phyloP scores from a whole-genome alignment of 1,284 basidiomycete species.

The Xerocomus nothofagi region DNA sequence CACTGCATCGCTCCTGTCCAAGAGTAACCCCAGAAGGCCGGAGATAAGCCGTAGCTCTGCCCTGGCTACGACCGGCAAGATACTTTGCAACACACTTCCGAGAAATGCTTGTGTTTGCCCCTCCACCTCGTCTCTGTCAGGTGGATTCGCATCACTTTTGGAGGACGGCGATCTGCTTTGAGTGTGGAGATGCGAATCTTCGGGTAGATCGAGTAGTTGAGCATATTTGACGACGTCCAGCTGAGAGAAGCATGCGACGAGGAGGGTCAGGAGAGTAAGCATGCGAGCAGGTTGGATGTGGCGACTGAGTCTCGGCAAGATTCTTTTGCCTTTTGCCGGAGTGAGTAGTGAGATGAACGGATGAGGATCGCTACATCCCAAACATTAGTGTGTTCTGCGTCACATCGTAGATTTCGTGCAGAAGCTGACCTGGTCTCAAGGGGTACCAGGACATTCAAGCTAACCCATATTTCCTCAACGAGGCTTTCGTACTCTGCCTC shows the following conservation, averaged over 20 bases:
- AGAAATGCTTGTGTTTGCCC: conserved; percentile 89
- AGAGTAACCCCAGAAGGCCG: conserved; percentile 82
- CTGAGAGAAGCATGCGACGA: conserved; percentile 92
- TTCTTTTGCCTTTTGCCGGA: conserved; percentile 90
- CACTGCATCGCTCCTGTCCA: conserved; percentile 80
- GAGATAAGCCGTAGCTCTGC: conserved; percentile 82
- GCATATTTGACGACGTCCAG: conserved; percentile 86
- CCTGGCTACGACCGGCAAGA: conserved; percentile 79
- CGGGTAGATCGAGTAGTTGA: conserved; percentile 63
- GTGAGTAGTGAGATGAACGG: conserved; percentile 93
- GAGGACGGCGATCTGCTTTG: conserved; percentile 24
- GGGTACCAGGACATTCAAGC: conserved; percentile 84
- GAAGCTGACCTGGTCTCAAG: conserved; percentile 77
- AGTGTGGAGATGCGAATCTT: conserved; percentile 45
- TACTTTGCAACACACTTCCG: conserved; percentile 81
- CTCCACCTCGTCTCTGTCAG: conserved; percentile 75
- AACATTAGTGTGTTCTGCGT: conserved; percentile 4
- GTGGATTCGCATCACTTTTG: conserved; percentile 16
- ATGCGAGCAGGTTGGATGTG: conserved; percentile 80
- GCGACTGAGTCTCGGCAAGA: conserved; percentile 88
- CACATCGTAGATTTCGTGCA: neutral
- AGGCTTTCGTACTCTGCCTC: conserved; percentile 58
- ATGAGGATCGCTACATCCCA: conserved; percentile 74
- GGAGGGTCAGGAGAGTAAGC: conserved; percentile 85
- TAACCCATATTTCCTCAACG: conserved; percentile 78